Conservation (phyloP, 2,329 filamentous ascomycete genomes). For the Stemphylium beticola region DNA sequence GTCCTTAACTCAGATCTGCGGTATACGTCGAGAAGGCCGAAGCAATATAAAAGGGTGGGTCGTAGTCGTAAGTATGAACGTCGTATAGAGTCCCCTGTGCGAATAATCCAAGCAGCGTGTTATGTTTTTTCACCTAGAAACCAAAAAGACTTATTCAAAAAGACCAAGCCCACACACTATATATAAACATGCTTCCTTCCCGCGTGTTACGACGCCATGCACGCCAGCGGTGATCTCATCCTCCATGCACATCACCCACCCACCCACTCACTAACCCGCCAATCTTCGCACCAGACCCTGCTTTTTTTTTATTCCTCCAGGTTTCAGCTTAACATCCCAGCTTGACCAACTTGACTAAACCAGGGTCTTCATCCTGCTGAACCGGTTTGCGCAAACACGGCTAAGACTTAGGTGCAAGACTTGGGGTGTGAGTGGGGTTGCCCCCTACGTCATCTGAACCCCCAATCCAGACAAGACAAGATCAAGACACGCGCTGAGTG, state of each 20-base stretch:
- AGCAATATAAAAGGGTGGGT: too few relatives aligned
- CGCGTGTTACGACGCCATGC: constrained; percentile 14
- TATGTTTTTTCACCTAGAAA: neutral
- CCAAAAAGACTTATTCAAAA: neutral
- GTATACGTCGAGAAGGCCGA: too few relatives aligned
- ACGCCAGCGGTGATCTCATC: constrained; percentile 27
- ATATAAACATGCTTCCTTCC: constrained; percentile 1
- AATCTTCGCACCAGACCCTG: neutral
- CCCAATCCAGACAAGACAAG: neutral
- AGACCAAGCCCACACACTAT: constrained; percentile 2
- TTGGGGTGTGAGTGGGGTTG: too few relatives aligned
- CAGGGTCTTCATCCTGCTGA: neutral
- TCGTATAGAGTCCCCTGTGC: neutral
- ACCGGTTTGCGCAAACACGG: too few relatives aligned
- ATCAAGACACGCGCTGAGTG: neutral
- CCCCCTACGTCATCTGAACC: constrained; percentile 1
- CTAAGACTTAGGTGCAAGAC: too few relatives aligned
- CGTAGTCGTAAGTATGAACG: too few relatives aligned
- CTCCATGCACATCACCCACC: neutral
- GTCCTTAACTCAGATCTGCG: neutral
- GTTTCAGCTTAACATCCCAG: too few relatives aligned
- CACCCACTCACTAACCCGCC: too few relatives aligned
- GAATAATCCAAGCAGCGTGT: neutral
- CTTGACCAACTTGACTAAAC: too few relatives aligned
- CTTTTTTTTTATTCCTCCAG: too few relatives aligned